Conservation (phyloP, 768 basidiomycete genomes). For the Strobilomyces confusus region DNA sequence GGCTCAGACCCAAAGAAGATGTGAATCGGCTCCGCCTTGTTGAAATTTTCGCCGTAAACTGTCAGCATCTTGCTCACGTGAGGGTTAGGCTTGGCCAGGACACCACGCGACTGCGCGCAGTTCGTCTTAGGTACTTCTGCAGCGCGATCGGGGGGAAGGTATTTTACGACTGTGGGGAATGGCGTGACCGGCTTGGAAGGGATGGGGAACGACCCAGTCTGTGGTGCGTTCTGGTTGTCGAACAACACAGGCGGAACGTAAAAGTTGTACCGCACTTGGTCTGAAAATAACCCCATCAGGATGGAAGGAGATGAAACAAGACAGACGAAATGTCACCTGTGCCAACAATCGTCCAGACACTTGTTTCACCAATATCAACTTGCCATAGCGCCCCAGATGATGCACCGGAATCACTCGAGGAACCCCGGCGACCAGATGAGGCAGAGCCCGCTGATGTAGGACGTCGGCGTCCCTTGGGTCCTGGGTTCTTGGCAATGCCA, state of each 20-base stretch:
- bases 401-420: slow-evolving; percentile 61
- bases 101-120: slow-evolving; percentile 60
- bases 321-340: slow-evolving; percentile 51
- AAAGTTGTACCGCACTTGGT: slow-evolving; percentile 92
- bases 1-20: slow-evolving; percentile 88
- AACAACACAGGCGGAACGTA: slow-evolving; percentile 84
- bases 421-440: slow-evolving; percentile 62
- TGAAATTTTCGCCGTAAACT: slow-evolving; percentile 86
- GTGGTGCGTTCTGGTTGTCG: slow-evolving; percentile 72
- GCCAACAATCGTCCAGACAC: slow-evolving; percentile 92
- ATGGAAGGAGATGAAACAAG: slow-evolving; percentile 1
- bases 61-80: slow-evolving; percentile 79
- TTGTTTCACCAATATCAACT: slow-evolving; percentile 89
- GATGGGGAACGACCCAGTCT: slow-evolving; percentile 70
- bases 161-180: slow-evolving; percentile 85
- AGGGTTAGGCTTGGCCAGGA: slow-evolving; percentile 73
- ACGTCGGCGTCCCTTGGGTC: slow-evolving; percentile 55
- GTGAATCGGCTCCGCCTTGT: slow-evolving; percentile 72
- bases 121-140: slow-evolving; percentile 76
- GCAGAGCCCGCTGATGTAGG: slow-evolving; percentile 76
- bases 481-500: slow-evolving; percentile 32
- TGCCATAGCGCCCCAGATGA: slow-evolving; percentile 82
- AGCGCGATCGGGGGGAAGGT: slow-evolving; percentile 85
- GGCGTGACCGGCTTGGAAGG: slow-evolving; percentile 82
- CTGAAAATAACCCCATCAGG: slow-evolving; percentile 37